These are phyloP conservation scores for Chrysopogon serrulatus DNA, from an alignment of 176 grass and related monocot genomes.

Conservation along the genomic window DNA sequence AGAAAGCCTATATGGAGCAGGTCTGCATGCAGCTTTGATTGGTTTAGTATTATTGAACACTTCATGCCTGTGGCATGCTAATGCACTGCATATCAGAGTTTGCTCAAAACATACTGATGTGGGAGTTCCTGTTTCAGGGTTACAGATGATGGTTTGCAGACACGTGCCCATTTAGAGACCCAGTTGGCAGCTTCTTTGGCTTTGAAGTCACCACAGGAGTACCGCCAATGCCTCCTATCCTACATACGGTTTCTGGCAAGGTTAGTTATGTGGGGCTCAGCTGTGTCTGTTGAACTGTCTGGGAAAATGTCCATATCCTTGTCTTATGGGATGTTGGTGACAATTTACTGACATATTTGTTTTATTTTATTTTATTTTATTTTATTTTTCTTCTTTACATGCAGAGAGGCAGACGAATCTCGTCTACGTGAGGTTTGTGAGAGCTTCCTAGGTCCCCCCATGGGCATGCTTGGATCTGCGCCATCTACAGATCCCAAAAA, in stretches of 20 bases:
- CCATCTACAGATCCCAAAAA: too few relatives aligned
- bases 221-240: constrained; percentile 76
- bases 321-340: background rate
- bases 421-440: too few relatives aligned
- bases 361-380: too few relatives aligned
- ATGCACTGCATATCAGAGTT: too few relatives aligned
- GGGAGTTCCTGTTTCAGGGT: constrained; percentile 27
- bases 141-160: constrained; percentile 78
- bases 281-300: constrained; percentile 2
- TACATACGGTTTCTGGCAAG: constrained; percentile 87
- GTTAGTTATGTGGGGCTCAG: constrained; percentile 24
- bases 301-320: background rate
- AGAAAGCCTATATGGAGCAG: too few relatives aligned
- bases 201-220: constrained; percentile 85
- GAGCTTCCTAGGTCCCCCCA: too few relatives aligned
- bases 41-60: background rate
- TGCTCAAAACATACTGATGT: constrained; percentile 1
- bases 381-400: too few relatives aligned
- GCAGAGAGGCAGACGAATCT: too few relatives aligned
- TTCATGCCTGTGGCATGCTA: background rate
- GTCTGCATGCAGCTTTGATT: background rate
- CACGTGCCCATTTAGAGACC: constrained; percentile 82
- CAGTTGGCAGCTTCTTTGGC: constrained; percentile 75
- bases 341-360: background rate
- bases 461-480: too few relatives aligned